Evolutionary conservation across 805 yeast species (phyloP).

Genomic region (Ogataea polymorpha): DNA sequence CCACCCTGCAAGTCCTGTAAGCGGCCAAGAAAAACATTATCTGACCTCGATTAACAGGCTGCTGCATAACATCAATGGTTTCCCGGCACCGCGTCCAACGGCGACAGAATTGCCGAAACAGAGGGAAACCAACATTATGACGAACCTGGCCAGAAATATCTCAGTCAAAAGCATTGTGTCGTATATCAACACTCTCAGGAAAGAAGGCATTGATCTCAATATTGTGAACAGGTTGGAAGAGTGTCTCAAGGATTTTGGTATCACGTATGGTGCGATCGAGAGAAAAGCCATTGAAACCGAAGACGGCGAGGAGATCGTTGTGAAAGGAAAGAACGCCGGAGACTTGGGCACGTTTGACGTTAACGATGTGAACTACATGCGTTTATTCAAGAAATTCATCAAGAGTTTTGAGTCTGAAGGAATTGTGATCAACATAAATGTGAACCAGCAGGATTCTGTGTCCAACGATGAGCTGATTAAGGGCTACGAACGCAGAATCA

Average conservation of each 20-base stretch:
- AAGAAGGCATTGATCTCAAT: conserved; percentile 30
- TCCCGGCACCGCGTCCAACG: conserved; percentile 14
- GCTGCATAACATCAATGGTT: conserved; percentile 30
- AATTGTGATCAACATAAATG: conserved; percentile 31
- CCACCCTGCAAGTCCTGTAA: conserved; percentile 11
- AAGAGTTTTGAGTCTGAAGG: conserved; percentile 43
- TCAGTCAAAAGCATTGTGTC: conserved; percentile 31
- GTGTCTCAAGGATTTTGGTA: conserved; percentile 31
- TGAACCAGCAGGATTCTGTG: conserved; percentile 28
- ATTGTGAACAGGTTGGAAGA: conserved; percentile 35
- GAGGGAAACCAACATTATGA: conserved; percentile 13
- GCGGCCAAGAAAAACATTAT: conserved; percentile 20
- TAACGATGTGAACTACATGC: conserved; percentile 34
- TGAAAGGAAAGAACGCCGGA: conserved; percentile 22
- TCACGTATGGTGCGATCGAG: background rate
- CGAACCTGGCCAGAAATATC: conserved; percentile 17
- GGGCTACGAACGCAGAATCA: conserved; percentile 70
- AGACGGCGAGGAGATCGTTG: conserved; percentile 23
- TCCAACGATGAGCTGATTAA: conserved; percentile 40
- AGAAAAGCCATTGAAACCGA: conserved; percentile 10
- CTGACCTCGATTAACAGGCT: conserved; percentile 31
- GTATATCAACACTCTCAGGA: conserved; percentile 38
- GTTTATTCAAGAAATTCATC: conserved; percentile 41
- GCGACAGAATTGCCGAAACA: conserved; percentile 14
- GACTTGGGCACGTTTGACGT: conserved; percentile 33